Base-by-base conservation (phyloP, 306 rosid genomes). In the Prunus kanzakura region DNA sequence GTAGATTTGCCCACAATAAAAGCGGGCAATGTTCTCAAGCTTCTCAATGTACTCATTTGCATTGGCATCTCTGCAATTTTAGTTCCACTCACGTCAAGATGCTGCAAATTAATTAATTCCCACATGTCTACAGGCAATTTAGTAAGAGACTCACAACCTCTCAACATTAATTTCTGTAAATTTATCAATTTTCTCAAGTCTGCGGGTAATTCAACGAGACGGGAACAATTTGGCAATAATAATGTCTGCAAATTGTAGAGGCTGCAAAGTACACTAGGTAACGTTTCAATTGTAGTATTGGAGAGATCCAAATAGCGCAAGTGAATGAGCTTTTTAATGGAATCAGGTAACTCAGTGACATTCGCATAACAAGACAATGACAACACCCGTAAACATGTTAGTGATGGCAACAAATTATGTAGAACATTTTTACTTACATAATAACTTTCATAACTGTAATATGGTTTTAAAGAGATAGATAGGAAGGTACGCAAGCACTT, bases 231-330 rank as follows among this genome's bases (percentile, higher is more conserved):
- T 35, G 43, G 6, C 43, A 35, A 35, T 35, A 35, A 0, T 13
- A 79, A 23, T 0, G 81, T 83, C 1, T 75, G 83, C 55, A 79
- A 30, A 58, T 56, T 57, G 78, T 64, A 66, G 18, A 79, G 12
- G 18, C 6, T 35, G 27, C 81, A 9, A 32, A 74, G 11, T 0
- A 68, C 38, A 0, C 69, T 8, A 0, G 78, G 81, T 18, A 83
- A 66, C 18, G 0, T 47, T 23, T 3, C 0, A 18, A 64, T 9
- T 3, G 14, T 15, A 3, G 69, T 64, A 3, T 0, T 0, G 0
- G 69, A 64, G 51, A 78, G 6, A 46, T 74, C 50, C 41, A 75
- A 10, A 16, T 32, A 47, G 50, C 64, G 35, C 18, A 75, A 57
- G 19, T 75, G 64, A 10, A 14, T 64, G 19, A 62, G 61, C 0